Evolutionary conservation across 83 land plant species (phyloP), one percentile per base, ranked within the genome.

Genomic region (Picea abies): DNA sequence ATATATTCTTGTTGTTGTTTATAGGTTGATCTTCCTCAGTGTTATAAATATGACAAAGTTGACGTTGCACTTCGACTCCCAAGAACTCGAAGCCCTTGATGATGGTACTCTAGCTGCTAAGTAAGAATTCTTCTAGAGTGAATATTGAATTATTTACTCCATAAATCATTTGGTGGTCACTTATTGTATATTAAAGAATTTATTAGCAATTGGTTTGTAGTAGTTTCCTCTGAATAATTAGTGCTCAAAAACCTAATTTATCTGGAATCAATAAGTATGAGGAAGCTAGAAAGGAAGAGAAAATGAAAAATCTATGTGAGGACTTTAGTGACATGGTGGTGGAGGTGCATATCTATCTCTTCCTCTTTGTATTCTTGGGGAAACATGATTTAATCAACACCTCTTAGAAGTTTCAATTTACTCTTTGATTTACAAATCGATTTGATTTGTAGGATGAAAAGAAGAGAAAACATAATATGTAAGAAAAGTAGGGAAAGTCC

Each of bases 321-420:
- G 99, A 98, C 84, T 96, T 98, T 89, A 96, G 99, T 81, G 99
- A 98, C 89, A 93, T 98, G 97, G 99, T 98, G 89, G 99, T 98
- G 14, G 97, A 96, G 98, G 99, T 97, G 26, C 0, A 84, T 61
- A 26, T 80, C 44, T 35, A 58, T 60, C 66, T 19, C 3, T 2
- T 12, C n/a, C 35, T 11, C 76, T 6, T 20, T 12, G 37, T 19
- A 15, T 68, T 60, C 58, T 62, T 22, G 25, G 20, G 52, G 2
- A 78, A 15, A 12, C 44, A 66, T 63, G 44, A 61, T 60, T 61
- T 62, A 41, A 17, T 60, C 26, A 11, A 47, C 47, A 44, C 47
- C 60, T 3, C 22, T 73, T 12, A 29, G 11, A 73, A 61, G 26
- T 12, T 37, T 29, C 26, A 60, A 60, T 19, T 62, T 12, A 11